A percentile compares a stretch with the other conserved stretches of the same genome.
Conservation (phyloP, 306 rosid species). For the Hippophae gyantsensis region DNA sequence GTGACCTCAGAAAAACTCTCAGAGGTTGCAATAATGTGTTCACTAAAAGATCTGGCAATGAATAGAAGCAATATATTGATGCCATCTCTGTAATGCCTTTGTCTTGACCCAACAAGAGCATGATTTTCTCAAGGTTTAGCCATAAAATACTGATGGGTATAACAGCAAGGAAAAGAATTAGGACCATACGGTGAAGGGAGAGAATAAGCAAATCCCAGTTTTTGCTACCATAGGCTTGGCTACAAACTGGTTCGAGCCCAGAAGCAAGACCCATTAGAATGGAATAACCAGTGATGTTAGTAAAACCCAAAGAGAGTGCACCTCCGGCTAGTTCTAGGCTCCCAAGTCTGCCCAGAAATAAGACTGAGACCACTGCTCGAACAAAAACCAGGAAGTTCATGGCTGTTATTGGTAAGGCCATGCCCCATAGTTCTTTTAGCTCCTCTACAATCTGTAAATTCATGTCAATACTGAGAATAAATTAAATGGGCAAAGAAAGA, state of each 20-base stretch:
- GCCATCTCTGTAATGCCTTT: slow-evolving; percentile 57
- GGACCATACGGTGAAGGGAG: slow-evolving; percentile 76
- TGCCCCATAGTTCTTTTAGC: slow-evolving; percentile 62
- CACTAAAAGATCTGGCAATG: slow-evolving; percentile 73
- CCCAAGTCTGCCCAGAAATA: slow-evolving; percentile 72
- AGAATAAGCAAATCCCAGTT: slow-evolving; percentile 65
- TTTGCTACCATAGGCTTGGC: slow-evolving; percentile 78
- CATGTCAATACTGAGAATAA: neutral
- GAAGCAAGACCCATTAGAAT: slow-evolving; percentile 79
- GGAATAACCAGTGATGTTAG: slow-evolving; percentile 97
- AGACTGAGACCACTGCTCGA: slow-evolving; percentile 62
- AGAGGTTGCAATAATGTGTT: slow-evolving; percentile 69
- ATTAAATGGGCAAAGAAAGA: neutral
- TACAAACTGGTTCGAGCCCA: slow-evolving; percentile 85
- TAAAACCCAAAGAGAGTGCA: slow-evolving; percentile 87
- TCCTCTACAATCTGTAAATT: slow-evolving; percentile 56
- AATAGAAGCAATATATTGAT: slow-evolving; percentile 54
- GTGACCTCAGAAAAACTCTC: slow-evolving; percentile 63
- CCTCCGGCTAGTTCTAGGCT: slow-evolving; percentile 94
- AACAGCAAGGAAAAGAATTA: slow-evolving; percentile 52
- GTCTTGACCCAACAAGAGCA: slow-evolving; percentile 77
- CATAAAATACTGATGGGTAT: slow-evolving; percentile 67
- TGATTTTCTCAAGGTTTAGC: slow-evolving; percentile 61
- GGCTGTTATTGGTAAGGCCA: slow-evolving; percentile 71
- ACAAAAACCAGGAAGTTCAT: slow-evolving; percentile 65